Percentiles rank a stretch among this genome's conserved stretches.
Conservation (phyloP, 176 grass and related monocot genomes). For the Pontederia crassipes region DNA sequence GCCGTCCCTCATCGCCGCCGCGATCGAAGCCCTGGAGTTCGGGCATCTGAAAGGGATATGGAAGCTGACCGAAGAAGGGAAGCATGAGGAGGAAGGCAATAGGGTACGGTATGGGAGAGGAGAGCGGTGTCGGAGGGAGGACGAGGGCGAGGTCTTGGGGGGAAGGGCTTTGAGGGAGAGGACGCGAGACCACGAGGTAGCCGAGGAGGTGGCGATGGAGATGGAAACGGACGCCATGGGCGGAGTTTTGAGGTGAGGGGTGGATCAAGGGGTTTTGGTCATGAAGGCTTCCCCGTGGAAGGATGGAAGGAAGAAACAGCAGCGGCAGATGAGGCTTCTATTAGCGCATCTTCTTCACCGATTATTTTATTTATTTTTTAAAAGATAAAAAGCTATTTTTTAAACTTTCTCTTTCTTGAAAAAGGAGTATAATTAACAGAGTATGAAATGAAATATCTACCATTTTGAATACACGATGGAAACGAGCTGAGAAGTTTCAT, state of each 20-base stretch:
- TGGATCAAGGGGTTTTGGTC: constrained; percentile 32
- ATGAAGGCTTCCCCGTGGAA: constrained; percentile 15
- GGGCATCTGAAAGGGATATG: constrained; percentile 14
- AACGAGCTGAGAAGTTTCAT: too few species aligned
- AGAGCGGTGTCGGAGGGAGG: constrained; percentile 14
- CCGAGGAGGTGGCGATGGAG: constrained; percentile 25
- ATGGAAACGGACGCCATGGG: constrained; percentile 36
- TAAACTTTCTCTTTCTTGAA: too few species aligned
- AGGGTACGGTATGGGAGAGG: constrained; percentile 8
- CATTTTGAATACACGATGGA: too few species aligned
- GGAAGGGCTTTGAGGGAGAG: constrained; percentile 15
- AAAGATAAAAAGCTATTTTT: too few species aligned
- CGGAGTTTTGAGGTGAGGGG: too few species aligned
- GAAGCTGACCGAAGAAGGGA: background rate
- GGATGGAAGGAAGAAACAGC: constrained; percentile 5
- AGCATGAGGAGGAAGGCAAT: constrained; percentile 4
- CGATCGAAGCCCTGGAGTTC: constrained; percentile 16
- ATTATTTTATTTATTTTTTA: too few species aligned
- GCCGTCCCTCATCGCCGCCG: constrained; percentile 22
- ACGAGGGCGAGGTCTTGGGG: constrained; percentile 24
- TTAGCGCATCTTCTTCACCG: background rate
- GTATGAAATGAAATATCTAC: too few species aligned
- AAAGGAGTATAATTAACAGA: too few species aligned
- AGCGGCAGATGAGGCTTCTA: background rate
- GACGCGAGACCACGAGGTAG: constrained; percentile 10